Percentiles rank a stretch among this genome's conserved stretches.
Evolutionary conservation across 108 stramenopile genomes (phyloP).

Genomic region (Cyclotella cryptica): DNA sequence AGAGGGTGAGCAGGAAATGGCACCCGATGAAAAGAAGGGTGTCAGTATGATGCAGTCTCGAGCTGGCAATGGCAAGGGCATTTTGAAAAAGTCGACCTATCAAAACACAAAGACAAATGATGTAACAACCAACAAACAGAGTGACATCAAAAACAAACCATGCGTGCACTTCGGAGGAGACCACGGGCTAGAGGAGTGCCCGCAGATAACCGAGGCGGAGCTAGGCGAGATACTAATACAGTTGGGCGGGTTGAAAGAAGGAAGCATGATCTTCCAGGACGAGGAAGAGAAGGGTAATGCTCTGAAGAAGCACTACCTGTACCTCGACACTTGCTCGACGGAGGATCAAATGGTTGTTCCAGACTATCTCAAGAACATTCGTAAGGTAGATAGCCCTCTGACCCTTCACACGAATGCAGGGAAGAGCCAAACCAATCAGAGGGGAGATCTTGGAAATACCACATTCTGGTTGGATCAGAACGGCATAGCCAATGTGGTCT

Average conservation of each 20-base stretch:
- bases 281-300: background rate
- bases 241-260: background rate
- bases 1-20: no score
- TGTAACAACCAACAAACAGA: no score
- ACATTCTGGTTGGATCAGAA: constrained; percentile 53
- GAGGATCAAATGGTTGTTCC: constrained; percentile 37
- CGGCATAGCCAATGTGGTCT: constrained; percentile 57
- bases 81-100: no score
- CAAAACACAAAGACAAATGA: no score
- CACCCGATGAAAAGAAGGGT: no score
- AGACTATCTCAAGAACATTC: constrained; percentile 39
- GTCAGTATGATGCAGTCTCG: no score
- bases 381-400: background rate
- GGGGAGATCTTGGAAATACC: constrained; percentile 33
- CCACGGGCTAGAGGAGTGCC: background rate
- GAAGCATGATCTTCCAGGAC: constrained; percentile 5
- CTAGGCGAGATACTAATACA: background rate
- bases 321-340: constrained; percentile 54
- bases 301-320: constrained; percentile 8
- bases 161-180: background rate
- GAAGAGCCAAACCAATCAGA: background rate
- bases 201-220: background rate
- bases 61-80: no score
- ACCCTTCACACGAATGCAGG: constrained; percentile 34
- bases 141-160: no score